Evolutionary conservation across 768 basidiomycete species (phyloP).

Genomic region (Lactarius akahatsu): DNA sequence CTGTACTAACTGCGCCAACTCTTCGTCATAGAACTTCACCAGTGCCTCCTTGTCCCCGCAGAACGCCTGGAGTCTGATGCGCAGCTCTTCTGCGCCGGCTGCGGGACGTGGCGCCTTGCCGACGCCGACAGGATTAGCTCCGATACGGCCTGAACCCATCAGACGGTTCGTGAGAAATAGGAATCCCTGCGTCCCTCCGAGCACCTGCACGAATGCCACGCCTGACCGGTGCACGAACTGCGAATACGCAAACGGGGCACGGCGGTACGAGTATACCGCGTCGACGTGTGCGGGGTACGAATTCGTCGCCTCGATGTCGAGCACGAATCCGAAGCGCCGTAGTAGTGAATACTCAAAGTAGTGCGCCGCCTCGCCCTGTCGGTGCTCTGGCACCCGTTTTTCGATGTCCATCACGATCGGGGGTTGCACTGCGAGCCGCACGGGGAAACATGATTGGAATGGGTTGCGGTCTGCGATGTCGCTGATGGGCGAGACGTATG

Average conservation of each 20-base stretch:
- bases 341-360: slow-evolving; percentile 84
- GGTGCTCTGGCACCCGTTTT: slow-evolving; percentile 63
- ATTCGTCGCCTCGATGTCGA: slow-evolving; percentile 76
- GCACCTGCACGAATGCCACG: slow-evolving; percentile 84
- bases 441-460: slow-evolving; percentile 87
- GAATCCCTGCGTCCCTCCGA: slow-evolving; percentile 78
- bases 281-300: slow-evolving; percentile 81
- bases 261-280: slow-evolving; percentile 87
- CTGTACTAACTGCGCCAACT: slow-evolving; percentile 22
- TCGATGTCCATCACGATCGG: slow-evolving; percentile 69
- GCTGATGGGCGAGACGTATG: slow-evolving; percentile 87
- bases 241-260: slow-evolving; percentile 71
- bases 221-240: slow-evolving; percentile 93
- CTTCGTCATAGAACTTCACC: slow-evolving; percentile 34
- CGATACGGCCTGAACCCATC: slow-evolving; percentile 69
- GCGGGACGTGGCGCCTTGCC: slow-evolving; percentile 32
- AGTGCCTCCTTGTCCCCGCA: slow-evolving; percentile 41
- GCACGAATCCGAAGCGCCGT: slow-evolving; percentile 73
- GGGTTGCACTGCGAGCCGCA: slow-evolving; percentile 73
- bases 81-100: slow-evolving; percentile 36
- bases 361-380: slow-evolving; percentile 50
- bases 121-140: slow-evolving; percentile 34
- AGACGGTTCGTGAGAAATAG: slow-evolving; percentile 87
- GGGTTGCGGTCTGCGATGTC: slow-evolving; percentile 84
- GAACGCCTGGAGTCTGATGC: slow-evolving; percentile 38